Evolutionary conservation across 2,329 filamentous ascomycete species (phyloP), one percentile per base, ranked within the genome.

Genomic region (Aspergillus sp.): DNA sequence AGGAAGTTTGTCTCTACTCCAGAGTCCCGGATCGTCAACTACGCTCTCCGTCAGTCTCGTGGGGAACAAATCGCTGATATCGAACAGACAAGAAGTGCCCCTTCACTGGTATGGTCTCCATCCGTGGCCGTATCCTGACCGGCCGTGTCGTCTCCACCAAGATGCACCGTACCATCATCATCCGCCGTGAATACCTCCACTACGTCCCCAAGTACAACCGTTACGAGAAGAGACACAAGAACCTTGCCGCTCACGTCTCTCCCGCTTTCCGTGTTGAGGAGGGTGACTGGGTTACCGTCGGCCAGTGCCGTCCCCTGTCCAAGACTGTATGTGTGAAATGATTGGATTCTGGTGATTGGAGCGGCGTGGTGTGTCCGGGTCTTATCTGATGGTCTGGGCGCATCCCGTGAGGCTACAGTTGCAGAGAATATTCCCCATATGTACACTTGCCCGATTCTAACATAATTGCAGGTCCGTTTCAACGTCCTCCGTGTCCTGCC

Each of bases 151-250:
- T 97, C 76, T 97, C 93, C 72, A 99, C 94, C 82, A 99, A 99
- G 90, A 99, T 99, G 94, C 94, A 99, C 89, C 90, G 94, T 82
- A 99, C 94, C 73, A 83, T 97, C 78, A 88, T 99, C 82, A 95
- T 99, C 86, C 94, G 94, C 79, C 88, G 94, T 81, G 94, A 99
- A 86, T 99, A 99, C 86, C 91, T 99, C 62, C 94, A 99, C 86
- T 99, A 90, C 83, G 89, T 99, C 77, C 92, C 92, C 80, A 99
- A 99, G 86, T 99, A 99, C 88, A 85, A 89, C 78, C 90, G 94
- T 88, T 99, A 99, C 81, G 95, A 99, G 91, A 97, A 97, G 88
- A 87, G 94, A 79, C 94, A 99, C 90, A 97, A 97, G 89, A 99
- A 99, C 88, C 86, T 99, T 66, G 91, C 94, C 74, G 94, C 93